These are phyloP conservation scores for Lolium rigidum DNA, from an alignment of 176 grass and related monocot genomes.

Conservation along the genomic window DNA sequence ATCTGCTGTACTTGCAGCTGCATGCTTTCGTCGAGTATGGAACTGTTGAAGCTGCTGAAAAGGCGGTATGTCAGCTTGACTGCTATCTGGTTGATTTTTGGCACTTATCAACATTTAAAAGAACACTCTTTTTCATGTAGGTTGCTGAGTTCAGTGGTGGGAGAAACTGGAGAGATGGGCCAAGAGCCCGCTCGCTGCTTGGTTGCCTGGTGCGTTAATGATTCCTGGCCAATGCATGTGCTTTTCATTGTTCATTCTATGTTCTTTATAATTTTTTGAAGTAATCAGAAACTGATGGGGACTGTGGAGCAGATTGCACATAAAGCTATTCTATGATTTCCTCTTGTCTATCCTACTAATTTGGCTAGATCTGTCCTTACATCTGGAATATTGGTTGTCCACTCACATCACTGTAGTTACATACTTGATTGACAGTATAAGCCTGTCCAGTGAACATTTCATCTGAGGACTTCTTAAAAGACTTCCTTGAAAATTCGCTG, in stretches of 20 bases:
- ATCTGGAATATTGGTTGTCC: background rate
- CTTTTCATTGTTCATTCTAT: slow-evolving; percentile 9
- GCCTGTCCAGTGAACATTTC: slow-evolving; percentile 5
- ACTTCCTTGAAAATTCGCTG: background rate
- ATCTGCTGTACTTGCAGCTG: slow-evolving; percentile 58
- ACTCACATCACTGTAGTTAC: background rate
- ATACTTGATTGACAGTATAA: slow-evolving; percentile 17
- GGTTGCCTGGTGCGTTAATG: slow-evolving; percentile 69
- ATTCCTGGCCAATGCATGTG: slow-evolving; percentile 36
- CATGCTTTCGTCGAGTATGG: slow-evolving; percentile 98
- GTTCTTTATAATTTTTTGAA: slow-evolving; percentile 17
- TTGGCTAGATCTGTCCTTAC: slow-evolving; percentile 8
- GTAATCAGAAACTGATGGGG: background rate
- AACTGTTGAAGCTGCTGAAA: slow-evolving; percentile 88
- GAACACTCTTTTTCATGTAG: slow-evolving; percentile 35
- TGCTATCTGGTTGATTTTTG: slow-evolving; percentile 5
- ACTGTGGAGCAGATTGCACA: slow-evolving; percentile 1
- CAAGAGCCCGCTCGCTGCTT: slow-evolving; percentile 77
- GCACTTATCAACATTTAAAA: slow-evolving; percentile 7
- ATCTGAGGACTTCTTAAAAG: background rate
- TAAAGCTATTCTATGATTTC: background rate
- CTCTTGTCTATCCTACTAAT: slow-evolving; percentile 3
- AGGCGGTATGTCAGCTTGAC: slow-evolving; percentile 68
- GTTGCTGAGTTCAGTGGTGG: slow-evolving; percentile 81
- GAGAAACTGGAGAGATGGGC: slow-evolving; percentile 88